Conservation (phyloP, 1,284 basidiomycete genomes). For the Leccinum solheimii region DNA sequence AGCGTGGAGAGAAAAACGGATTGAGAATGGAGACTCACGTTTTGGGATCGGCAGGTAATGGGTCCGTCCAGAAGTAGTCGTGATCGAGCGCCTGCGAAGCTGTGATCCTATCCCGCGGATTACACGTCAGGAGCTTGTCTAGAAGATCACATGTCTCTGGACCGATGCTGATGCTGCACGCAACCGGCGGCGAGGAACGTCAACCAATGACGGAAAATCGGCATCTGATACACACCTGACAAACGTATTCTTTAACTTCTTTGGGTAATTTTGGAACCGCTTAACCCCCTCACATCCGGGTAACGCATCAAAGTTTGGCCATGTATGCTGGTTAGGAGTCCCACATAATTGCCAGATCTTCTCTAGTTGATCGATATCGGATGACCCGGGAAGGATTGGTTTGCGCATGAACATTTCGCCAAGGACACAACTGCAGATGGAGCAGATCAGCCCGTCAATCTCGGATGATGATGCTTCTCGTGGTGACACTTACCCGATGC, state of each 20-base stretch:
- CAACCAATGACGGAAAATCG: slow-evolving; percentile 15
- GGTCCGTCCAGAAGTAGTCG: slow-evolving; percentile 91
- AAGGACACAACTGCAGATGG: slow-evolving; percentile 72
- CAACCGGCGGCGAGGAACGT: slow-evolving; percentile 7
- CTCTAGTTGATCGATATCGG: slow-evolving; percentile 89
- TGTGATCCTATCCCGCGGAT: slow-evolving; percentile 90
- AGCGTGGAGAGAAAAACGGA: not conserved
- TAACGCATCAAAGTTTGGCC: slow-evolving; percentile 80
- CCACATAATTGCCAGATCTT: slow-evolving; percentile 91
- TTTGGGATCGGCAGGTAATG: slow-evolving; percentile 80
- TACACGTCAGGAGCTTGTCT: slow-evolving; percentile 88
- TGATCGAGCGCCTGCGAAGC: slow-evolving; percentile 87
- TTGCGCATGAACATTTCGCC: slow-evolving; percentile 93
- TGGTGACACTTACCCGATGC: slow-evolving; percentile 75
- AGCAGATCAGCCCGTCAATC: slow-evolving; percentile 5
- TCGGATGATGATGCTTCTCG: not conserved
- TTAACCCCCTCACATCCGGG: slow-evolving; percentile 83
- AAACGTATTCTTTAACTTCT: slow-evolving; percentile 58
- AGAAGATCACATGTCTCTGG: slow-evolving; percentile 85
- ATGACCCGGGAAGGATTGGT: slow-evolving; percentile 87
- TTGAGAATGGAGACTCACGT: slow-evolving; percentile 49
- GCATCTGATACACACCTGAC: slow-evolving; percentile 47
- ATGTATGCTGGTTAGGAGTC: slow-evolving; percentile 76
- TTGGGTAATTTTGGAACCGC: slow-evolving; percentile 51
- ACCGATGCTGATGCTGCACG: slow-evolving; percentile 47